A percentile compares a stretch with the other conserved stretches of the same genome.
Conservation (phyloP, 495 filamentous ascomycete genomes). For the Talaromyces trachyspermus region DNA sequence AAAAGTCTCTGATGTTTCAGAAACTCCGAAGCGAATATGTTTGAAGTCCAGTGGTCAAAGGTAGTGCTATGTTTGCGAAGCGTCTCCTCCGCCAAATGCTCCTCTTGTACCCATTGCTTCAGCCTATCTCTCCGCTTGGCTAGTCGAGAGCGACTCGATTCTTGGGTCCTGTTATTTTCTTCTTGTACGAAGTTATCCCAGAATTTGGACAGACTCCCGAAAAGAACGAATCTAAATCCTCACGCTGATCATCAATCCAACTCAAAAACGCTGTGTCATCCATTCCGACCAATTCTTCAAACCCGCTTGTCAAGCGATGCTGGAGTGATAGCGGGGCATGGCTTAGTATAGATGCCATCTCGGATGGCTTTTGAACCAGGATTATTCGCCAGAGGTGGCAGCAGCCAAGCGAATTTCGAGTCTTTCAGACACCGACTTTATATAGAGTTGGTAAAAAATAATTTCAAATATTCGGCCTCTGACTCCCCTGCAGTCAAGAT, state of each 20-base stretch:
- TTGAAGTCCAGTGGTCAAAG: constrained; percentile 84
- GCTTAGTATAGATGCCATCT: constrained; percentile 62
- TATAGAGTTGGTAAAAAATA: constrained; percentile 91
- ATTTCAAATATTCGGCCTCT: constrained; percentile 67
- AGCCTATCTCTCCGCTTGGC: constrained; percentile 73
- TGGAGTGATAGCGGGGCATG: constrained; percentile 63
- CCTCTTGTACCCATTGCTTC: constrained; percentile 65
- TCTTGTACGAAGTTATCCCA: constrained; percentile 80
- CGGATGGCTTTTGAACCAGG: constrained; percentile 87
- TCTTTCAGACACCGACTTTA: constrained; percentile 61
- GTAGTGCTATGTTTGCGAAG: constrained; percentile 73
- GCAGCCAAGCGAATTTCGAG: constrained; percentile 64
- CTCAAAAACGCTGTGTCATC: constrained; percentile 78
- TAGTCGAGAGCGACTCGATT: constrained; percentile 59
- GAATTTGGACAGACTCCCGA: constrained; percentile 62
- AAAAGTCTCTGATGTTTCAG: constrained; percentile 78
- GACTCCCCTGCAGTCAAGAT: constrained; percentile 67
- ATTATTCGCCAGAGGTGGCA: constrained; percentile 78
- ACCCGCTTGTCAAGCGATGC: constrained; percentile 63
- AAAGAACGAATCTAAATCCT: constrained; percentile 76
- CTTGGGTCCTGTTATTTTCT: constrained; percentile 70
- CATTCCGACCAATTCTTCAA: constrained; percentile 75
- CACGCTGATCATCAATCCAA: constrained; percentile 82
- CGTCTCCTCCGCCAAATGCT: constrained; percentile 58
- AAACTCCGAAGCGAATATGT: constrained; percentile 86